Evolutionary conservation across 768 basidiomycete species (phyloP).

Genomic region (Russula compacta): DNA sequence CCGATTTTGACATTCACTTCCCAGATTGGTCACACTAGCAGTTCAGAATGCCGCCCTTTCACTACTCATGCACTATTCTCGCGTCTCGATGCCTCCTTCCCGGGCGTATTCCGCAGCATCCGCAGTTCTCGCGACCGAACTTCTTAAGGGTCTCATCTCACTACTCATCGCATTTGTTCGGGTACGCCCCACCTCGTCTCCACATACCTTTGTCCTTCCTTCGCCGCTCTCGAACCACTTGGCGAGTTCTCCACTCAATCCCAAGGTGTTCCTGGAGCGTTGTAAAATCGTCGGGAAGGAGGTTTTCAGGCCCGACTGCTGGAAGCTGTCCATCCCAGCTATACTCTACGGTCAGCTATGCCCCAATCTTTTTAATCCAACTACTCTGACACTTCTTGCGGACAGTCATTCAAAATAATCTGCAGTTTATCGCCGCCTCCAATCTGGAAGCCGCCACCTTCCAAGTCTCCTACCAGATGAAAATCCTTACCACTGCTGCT

Average conservation of each 20-base stretch:
- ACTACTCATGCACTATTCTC: constrained; percentile 95
- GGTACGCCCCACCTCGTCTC: constrained; percentile 34
- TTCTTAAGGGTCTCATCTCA: constrained; percentile 87
- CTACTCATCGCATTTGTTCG: constrained; percentile 72
- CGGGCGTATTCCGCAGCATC: constrained; percentile 85
- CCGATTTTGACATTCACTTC: neutral
- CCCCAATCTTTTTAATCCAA: neutral
- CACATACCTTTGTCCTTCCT: constrained; percentile 22
- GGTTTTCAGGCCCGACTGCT: constrained; percentile 85
- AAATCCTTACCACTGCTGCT: constrained; percentile 87
- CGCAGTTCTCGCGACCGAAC: constrained; percentile 89
- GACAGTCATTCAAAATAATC: constrained; percentile 83
- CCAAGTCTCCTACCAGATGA: constrained; percentile 97
- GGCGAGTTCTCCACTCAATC: constrained; percentile 30
- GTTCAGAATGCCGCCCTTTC: constrained; percentile 87
- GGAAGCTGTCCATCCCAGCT: constrained; percentile 95
- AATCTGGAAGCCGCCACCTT: constrained; percentile 95
- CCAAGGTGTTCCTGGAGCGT: constrained; percentile 33
- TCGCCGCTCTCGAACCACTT: constrained; percentile 21
- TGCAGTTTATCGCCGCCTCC: constrained; percentile 90
- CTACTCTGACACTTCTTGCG: constrained; percentile 11
- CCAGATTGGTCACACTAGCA: constrained; percentile 75
- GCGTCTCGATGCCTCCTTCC: constrained; percentile 67
- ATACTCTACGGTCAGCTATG: constrained; percentile 67
- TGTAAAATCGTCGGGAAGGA: constrained; percentile 52